These are phyloP conservation scores for Cyclotella kingstonii DNA, from an alignment of 108 stramenopile genomes.

Conservation along the genomic window DNA sequence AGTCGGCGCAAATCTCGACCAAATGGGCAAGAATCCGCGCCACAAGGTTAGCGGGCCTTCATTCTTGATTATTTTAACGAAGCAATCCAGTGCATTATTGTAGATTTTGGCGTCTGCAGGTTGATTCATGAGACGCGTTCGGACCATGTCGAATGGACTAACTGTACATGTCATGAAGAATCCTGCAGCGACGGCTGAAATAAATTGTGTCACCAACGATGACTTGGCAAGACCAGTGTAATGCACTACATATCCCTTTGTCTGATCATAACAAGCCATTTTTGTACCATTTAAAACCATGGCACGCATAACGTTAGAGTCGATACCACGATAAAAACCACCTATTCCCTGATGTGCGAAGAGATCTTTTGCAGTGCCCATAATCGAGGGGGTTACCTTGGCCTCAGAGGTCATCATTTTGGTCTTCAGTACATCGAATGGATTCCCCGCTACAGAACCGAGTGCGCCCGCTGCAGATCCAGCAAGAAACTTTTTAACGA, in stretches of 20 bases:
- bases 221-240: constrained; percentile 55
- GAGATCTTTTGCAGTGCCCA: constrained; percentile 62
- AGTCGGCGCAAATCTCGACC: constrained; percentile 91
- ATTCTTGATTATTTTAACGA: constrained; percentile 80
- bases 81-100: constrained; percentile 81
- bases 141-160: constrained; percentile 87
- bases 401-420: constrained; percentile 84
- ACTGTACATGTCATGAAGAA: constrained; percentile 96
- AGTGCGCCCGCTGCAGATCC: constrained; percentile 86
- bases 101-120: constrained; percentile 88
- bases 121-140: constrained; percentile 92
- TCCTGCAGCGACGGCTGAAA: constrained; percentile 80
- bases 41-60: constrained; percentile 84
- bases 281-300: constrained; percentile 93
- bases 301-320: constrained; percentile 89
- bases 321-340: constrained; percentile 94
- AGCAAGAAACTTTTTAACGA: constrained; percentile 83
- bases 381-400: constrained; percentile 58
- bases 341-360: constrained; percentile 69
- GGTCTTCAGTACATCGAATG: constrained; percentile 91
- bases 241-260: constrained; percentile 80
- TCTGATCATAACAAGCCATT: constrained; percentile 89
- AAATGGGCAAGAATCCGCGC: constrained; percentile 93
- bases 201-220: constrained; percentile 63
- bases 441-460: constrained; percentile 88